These are phyloP conservation scores for Hanseniaspora vineae DNA, from an alignment of 805 yeast genomes.

Conservation along the genomic window DNA sequence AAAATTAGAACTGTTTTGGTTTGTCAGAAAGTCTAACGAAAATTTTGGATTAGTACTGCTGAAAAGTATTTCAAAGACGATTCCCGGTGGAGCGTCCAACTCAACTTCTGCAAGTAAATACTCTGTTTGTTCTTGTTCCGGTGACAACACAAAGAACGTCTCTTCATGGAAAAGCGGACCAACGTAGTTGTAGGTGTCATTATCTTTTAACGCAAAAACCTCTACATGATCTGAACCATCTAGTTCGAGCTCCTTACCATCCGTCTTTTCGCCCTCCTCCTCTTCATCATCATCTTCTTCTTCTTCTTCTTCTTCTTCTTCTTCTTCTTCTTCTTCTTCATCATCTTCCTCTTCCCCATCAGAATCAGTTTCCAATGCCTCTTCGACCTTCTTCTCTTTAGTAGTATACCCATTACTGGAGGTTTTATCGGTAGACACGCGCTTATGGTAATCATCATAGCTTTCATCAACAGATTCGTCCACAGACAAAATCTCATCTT, in stretches of 20 bases:
- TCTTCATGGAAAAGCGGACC: slow-evolving; percentile 59
- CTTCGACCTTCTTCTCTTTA: no score
- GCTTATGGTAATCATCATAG: slow-evolving; percentile 7
- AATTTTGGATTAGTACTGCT: slow-evolving; percentile 41
- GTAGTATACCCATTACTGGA: neutral
- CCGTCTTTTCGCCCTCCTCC: slow-evolving; percentile 22
- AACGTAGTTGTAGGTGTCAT: slow-evolving; percentile 30
- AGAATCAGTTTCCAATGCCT: neutral
- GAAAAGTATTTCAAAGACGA: slow-evolving; percentile 55
- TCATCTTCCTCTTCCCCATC: slow-evolving; percentile 8
- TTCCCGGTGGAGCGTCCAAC: slow-evolving; percentile 64
- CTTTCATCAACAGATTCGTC: slow-evolving; percentile 27
- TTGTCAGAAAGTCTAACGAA: slow-evolving; percentile 28
- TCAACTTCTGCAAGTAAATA: slow-evolving; percentile 38
- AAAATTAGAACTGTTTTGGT: slow-evolving; percentile 27
- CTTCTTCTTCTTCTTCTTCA: slow-evolving; percentile 10
- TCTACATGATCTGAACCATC: slow-evolving; percentile 12
- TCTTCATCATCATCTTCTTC: slow-evolving; percentile 17
- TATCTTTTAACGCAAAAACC: slow-evolving; percentile 26
- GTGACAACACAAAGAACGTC: slow-evolving; percentile 36
- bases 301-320: slow-evolving; percentile 10
- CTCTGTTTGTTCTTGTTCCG: slow-evolving; percentile 33
- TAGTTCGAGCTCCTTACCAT: slow-evolving; percentile 14
- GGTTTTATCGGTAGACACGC: slow-evolving; percentile 1
- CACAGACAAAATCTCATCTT: slow-evolving; percentile 31